These are phyloP conservation scores for Aspergillus candidus DNA, from an alignment of 2,329 filamentous ascomycete species.

Conservation along the genomic window DNA sequence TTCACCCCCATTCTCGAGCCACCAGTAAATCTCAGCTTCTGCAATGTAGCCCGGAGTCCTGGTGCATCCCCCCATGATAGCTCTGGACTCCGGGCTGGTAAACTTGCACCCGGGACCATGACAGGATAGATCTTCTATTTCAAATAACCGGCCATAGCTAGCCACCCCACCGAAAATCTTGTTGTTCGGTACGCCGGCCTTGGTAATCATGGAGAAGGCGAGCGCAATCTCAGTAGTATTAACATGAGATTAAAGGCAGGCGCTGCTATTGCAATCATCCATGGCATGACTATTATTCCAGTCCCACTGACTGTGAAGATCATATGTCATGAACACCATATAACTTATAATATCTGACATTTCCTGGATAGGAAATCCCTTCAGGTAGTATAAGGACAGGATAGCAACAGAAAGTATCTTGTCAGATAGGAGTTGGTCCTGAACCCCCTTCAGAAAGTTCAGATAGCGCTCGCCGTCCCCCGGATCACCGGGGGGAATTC, in stretches of 20 bases:
- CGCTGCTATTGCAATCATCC: conserved; percentile 19
- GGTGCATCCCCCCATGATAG: conserved; percentile 30
- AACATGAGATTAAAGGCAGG: conserved; percentile 34
- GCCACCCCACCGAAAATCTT: conserved; percentile 27
- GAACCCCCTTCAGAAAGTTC: conserved; percentile 21
- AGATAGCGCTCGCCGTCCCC: conserved; percentile 31
- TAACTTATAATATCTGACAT: conserved; percentile 28
- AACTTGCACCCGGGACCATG: conserved; percentile 25
- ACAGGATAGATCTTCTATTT: conserved; percentile 26
- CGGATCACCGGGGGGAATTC: conserved; percentile 24
- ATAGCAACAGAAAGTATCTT: conserved; percentile 23
- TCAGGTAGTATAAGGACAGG: conserved; percentile 28
- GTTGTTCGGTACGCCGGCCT: conserved; percentile 9
- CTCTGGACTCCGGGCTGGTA: conserved; percentile 24
- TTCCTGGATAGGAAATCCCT: conserved; percentile 24
- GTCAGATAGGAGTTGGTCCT: conserved; percentile 10
- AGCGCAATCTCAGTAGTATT: conserved; percentile 34
- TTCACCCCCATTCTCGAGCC: conserved; percentile 13
- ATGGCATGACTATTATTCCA: conserved; percentile 15
- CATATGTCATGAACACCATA: conserved; percentile 38
- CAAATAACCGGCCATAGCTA: conserved; percentile 31
- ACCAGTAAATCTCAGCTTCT: conserved; percentile 33
- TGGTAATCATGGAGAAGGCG: conserved; percentile 26
- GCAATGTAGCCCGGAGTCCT: conserved; percentile 32
- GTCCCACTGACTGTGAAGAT: conserved; percentile 29